These are phyloP conservation scores for Polyrhizophydium stewartii DNA, from an alignment of 371 early-diverging fungal species.

Conservation along the genomic window DNA sequence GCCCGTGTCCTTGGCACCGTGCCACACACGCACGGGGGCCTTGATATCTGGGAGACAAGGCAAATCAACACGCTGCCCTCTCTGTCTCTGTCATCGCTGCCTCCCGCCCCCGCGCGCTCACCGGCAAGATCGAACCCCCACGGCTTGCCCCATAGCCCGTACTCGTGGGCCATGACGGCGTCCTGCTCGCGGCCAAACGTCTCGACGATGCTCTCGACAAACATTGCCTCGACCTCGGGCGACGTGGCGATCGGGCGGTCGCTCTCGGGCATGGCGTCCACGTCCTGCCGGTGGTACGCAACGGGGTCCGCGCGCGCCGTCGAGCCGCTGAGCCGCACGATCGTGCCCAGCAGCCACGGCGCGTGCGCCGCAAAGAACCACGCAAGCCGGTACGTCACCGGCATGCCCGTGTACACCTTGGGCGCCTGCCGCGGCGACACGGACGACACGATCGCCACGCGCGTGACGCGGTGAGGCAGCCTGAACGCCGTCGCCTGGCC, in stretches of 20 bases:
- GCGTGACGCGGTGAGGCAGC: not conserved
- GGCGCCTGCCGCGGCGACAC: conserved; percentile 5
- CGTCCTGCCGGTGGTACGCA: conserved; percentile 3
- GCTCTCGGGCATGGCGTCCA: not conserved
- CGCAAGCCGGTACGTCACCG: conserved; percentile 3
- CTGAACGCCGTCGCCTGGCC: not conserved
- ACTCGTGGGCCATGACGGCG: not conserved
- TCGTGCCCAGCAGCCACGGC: not conserved
- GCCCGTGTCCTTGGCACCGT: conserved; percentile 6
- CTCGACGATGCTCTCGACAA: conserved; percentile 8
- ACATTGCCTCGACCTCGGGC: conserved; percentile 10
- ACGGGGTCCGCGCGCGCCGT: conserved; percentile 3
- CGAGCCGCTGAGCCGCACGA: not conserved
- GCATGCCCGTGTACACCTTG: conserved; percentile 3
- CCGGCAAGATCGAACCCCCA: not conserved
- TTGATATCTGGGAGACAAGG: not conserved
- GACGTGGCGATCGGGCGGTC: not conserved
- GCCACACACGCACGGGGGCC: conserved; percentile 8
- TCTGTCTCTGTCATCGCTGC: not conserved
- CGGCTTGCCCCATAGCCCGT: conserved; percentile 1
- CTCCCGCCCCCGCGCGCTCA: not conserved
- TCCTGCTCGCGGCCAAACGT: conserved; percentile 3
- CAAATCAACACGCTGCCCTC: not conserved
- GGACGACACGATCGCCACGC: not conserved
- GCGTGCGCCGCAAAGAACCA: conserved; percentile 5